phyloP scores from a whole-genome alignment of 768 basidiomycete species.

The Serendipita sp. region DNA sequence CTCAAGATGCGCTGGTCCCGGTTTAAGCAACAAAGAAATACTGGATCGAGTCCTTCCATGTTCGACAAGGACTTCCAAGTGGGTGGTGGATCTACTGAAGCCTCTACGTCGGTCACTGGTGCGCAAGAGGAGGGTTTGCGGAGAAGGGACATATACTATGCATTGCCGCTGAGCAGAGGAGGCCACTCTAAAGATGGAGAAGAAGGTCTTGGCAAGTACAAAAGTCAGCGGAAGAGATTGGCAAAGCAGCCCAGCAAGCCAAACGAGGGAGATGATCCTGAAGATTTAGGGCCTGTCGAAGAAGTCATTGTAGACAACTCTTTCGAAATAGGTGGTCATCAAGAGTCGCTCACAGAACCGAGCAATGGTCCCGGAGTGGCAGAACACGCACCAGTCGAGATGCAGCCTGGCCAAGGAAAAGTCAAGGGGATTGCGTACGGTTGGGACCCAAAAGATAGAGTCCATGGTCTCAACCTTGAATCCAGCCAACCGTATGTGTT shows the following conservation, averaged over 20 bases:
- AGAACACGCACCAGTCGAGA: conserved; percentile 26
- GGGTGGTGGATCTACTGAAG: neutral
- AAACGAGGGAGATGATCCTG: conserved; percentile 15
- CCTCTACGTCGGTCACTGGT: neutral
- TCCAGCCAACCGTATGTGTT: conserved; percentile 16
- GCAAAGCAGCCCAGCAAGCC: neutral
- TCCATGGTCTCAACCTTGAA: conserved; percentile 22
- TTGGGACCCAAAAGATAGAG: conserved; percentile 19
- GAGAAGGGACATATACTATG: neutral
- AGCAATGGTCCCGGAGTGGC: conserved; percentile 4
- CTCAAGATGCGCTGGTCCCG: neutral
- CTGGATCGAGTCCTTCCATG: neutral
- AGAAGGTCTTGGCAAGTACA: neutral
- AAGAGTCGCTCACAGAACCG: conserved; percentile 7
- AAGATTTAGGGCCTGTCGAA: conserved; percentile 31
- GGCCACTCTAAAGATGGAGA: neutral
- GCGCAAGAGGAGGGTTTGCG: neutral
- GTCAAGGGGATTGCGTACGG: conserved; percentile 26
- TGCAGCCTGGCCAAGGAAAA: conserved; percentile 32
- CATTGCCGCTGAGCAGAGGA: neutral
- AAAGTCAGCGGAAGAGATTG: neutral
- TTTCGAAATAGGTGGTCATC: conserved; percentile 18
- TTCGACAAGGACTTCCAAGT: neutral
- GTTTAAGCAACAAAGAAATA: neutral
- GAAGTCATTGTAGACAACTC: conserved; percentile 61